Evolutionary conservation across 345 rosid genomes (phyloP), one percentile per base, ranked within the genome.

Genomic region (Arabidopsis thaliana): DNA sequence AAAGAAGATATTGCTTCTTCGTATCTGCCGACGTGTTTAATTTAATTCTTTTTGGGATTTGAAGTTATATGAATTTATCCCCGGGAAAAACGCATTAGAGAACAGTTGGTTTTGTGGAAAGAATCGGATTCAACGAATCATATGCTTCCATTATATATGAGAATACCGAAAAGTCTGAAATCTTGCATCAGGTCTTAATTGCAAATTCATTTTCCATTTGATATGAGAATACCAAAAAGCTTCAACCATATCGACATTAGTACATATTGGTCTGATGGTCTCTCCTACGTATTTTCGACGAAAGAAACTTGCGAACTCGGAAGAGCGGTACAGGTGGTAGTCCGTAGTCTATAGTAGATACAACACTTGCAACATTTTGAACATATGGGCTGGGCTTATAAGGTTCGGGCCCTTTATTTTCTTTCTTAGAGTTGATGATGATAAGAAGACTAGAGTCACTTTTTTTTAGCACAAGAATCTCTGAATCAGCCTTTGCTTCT

Each of bases 71-170:
- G 5, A 13, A 50, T 38, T 38, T 50, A 28, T 48, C 25, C 52
- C 23, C 30, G 40, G 1, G 22, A 14, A 36, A 37, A 38, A 50
- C 79, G 79, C 74, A 73, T 75, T 59, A 57, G 2, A 65, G 41
- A 49, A 13, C 14, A 37, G 30, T 30, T 1, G 10, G 59, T 42
- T 50, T 42, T 57, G 45, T 67, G 59, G 30, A 10, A 12, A 51
- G 80, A 55, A 76, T 76, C 75, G 45, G 80, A 69, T 76, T 76
- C 80, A 76, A 32, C 65, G 75, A 76, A 76, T 76, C 80, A 69
- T 76, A 62, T 69, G 10, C 79, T 13, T 25, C 32, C 63, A 30
- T 28, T 62, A 5, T 8, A 50, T 16, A 4, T 11, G 61, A 62
- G 53, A 72, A 48, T 36, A 34, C 58, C 6, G 9, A 23, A 49